phyloP scores from a whole-genome alignment of 2,329 filamentous ascomycete species.

The Aspergillus costaricaensis region DNA sequence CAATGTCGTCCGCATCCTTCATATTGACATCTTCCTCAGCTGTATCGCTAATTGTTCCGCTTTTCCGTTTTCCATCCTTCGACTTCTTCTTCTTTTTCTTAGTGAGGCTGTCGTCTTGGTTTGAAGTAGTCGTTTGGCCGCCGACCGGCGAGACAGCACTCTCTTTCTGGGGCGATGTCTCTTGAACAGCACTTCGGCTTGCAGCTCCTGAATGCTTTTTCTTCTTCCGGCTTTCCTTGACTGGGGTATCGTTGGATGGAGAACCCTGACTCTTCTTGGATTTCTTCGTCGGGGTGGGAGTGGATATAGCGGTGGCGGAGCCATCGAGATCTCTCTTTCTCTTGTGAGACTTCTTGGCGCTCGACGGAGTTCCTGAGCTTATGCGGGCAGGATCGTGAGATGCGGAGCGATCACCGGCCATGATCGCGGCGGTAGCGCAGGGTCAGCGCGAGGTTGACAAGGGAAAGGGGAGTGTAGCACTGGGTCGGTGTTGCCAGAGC shows the following conservation, averaged over 20 bases:
- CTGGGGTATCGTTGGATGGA: slow-evolving; percentile 14
- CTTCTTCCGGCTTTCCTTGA: slow-evolving; percentile 37
- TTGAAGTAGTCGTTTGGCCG: slow-evolving; percentile 30
- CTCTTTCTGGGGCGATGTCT: slow-evolving; percentile 29
- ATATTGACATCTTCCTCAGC: slow-evolving; percentile 32
- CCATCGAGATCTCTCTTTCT: slow-evolving; percentile 37
- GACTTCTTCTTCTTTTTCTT: slow-evolving; percentile 32
- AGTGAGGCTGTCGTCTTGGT: slow-evolving; percentile 20
- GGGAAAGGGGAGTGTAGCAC: slow-evolving; percentile 13
- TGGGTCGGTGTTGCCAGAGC: slow-evolving; percentile 21
- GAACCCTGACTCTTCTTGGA: slow-evolving; percentile 30
- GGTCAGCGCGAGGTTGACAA: slow-evolving; percentile 4
- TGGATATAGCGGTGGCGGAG: slow-evolving; percentile 25
- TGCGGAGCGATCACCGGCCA: slow-evolving; percentile 51
- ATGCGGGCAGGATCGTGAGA: slow-evolving; percentile 48
- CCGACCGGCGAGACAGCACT: slow-evolving; percentile 30
- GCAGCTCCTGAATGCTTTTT: slow-evolving; percentile 25
- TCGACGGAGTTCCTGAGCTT: slow-evolving; percentile 20
- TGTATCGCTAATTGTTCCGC: slow-evolving; percentile 12
- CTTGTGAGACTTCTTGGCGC: slow-evolving; percentile 32
- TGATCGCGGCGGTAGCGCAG: slow-evolving; percentile 29
- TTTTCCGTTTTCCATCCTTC: slow-evolving; percentile 43
- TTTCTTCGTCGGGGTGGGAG: slow-evolving; percentile 43
- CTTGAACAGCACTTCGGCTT: slow-evolving; percentile 36
- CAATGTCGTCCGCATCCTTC: slow-evolving; percentile 14